Evolutionary conservation across 129 eudicot species (phyloP), one percentile per base, ranked within the genome.

Genomic region (Ambrosia artemisiifolia): DNA sequence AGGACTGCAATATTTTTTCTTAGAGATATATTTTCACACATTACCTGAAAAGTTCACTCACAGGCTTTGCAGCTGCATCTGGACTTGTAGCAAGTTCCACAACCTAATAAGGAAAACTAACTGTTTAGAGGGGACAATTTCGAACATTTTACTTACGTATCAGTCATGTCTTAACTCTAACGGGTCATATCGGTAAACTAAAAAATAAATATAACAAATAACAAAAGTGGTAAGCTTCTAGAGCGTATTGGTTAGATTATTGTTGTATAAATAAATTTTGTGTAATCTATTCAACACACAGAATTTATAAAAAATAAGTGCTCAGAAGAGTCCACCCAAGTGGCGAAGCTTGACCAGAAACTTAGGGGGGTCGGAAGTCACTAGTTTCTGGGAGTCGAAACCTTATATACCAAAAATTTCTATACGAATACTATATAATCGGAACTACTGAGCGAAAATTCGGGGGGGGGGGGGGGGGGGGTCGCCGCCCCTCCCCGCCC

Each of bases 31-130:
- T 53, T 24, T 66, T 64, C 16, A 63, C 60, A 34, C 18, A 67
- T 78, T 86, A 95, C 99, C 99, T 82, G 82, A 95, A 83, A 65
- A 90, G 96, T 79, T 95, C 96, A 60, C 71, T 75, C 65, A 83
- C 68, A 11, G 91, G 66, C 83, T 57, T 95, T 55, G 78, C 83
- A 30, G 91, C 85, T 19, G 97, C 99, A 70, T 91, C 78, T 63
- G 96, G 97, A 88, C 86, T 80, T 11, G 96, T 86, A 69, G 62
- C 75, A 49, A 91, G 88, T 73, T 90, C 85, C 75, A 95, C 99
- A 81, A 91, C 97, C 99, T 94, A 78, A 40, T 64, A 69, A 54
- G 17, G n/a, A 49, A 68, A 55, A 59, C 11, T 44, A 53, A 62
- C 65, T 2, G 2, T 19, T 56, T 56, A 20, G 7, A 20, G 63